These are phyloP conservation scores for Fonsecaea pugnacius DNA, from an alignment of 2,329 filamentous ascomycete species.

Conservation along the genomic window DNA sequence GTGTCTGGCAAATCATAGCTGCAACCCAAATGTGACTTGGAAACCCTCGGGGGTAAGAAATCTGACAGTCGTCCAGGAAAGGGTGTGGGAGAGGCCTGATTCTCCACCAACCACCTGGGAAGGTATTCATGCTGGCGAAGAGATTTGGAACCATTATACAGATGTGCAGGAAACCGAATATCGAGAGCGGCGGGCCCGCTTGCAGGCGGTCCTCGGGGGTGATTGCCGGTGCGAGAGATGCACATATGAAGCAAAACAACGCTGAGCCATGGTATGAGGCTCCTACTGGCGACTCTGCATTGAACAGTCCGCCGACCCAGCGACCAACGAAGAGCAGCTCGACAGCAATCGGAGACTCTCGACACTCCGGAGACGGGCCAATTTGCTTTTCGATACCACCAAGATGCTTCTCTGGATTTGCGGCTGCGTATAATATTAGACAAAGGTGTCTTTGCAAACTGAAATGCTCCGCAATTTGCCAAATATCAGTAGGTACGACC, in stretches of 20 bases:
- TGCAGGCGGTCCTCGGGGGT: conserved; percentile 82
- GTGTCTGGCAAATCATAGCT: conserved; percentile 96
- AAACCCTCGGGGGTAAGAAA: conserved; percentile 61
- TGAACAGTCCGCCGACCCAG: background rate
- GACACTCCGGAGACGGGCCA: background rate
- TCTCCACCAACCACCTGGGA: conserved; percentile 55
- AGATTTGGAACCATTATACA: conserved; percentile 93
- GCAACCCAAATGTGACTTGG: conserved; percentile 93
- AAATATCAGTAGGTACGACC: background rate
- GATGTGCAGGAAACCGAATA: conserved; percentile 84
- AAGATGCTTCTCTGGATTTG: background rate
- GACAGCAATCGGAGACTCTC: background rate
- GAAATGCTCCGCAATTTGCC: background rate
- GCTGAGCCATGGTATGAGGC: background rate
- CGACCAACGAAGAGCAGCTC: background rate
- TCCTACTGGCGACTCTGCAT: background rate
- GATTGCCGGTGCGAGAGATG: conserved; percentile 87
- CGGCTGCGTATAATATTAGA: background rate
- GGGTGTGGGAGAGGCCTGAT: conserved; percentile 42
- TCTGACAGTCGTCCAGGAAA: conserved; percentile 28
- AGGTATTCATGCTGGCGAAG: conserved; percentile 76
- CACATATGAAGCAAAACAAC: conserved; percentile 63
- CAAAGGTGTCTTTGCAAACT: background rate
- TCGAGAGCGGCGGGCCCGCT: conserved; percentile 84
- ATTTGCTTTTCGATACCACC: background rate